These are phyloP conservation scores for Globisporangium emineosum DNA, from an alignment of 352 stramenopile species.

Conservation along the genomic window DNA sequence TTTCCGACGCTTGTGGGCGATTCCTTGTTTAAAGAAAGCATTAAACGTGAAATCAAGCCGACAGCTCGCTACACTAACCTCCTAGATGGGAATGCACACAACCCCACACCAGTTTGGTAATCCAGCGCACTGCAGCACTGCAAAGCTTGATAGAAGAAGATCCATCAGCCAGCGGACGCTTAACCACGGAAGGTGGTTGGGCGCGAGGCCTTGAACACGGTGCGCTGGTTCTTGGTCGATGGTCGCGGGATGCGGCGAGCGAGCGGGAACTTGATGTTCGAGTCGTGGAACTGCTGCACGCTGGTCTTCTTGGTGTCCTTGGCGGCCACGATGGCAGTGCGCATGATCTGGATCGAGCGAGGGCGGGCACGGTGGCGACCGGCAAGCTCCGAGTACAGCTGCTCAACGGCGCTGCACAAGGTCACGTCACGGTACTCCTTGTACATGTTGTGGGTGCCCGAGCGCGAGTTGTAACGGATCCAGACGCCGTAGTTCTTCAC, in stretches of 20 bases:
- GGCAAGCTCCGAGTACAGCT: conserved; percentile 99
- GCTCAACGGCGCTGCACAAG: conserved; percentile 96
- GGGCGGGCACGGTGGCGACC: conserved; percentile 96
- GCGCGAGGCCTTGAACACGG: conserved; percentile 95
- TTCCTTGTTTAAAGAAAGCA: conserved; percentile 6
- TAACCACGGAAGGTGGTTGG: conserved; percentile 99
- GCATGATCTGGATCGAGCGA: conserved; percentile 99
- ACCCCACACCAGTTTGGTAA: neutral
- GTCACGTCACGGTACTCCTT: conserved; percentile 99
- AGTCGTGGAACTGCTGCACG: conserved; percentile 97
- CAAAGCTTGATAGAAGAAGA: neutral
- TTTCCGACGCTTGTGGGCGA: conserved; percentile 12
- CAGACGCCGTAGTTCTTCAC: conserved; percentile 99
- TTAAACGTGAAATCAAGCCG: conserved; percentile 7
- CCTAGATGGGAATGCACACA: neutral
- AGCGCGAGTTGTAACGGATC: conserved; percentile 99
- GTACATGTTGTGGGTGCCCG: conserved; percentile 99
- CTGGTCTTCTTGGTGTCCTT: conserved; percentile 96
- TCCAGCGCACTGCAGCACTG: neutral
- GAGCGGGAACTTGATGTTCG: conserved; percentile 98
- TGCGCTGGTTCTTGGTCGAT: conserved; percentile 94
- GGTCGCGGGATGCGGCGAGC: conserved; percentile 94
- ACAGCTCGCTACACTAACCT: conserved; percentile 2
- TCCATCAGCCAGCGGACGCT: conserved; percentile 24
- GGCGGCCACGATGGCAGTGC: conserved; percentile 93